These are phyloP conservation scores for Aspergillus olivimuriae DNA, from an alignment of 495 filamentous ascomycete species.

Conservation along the genomic window DNA sequence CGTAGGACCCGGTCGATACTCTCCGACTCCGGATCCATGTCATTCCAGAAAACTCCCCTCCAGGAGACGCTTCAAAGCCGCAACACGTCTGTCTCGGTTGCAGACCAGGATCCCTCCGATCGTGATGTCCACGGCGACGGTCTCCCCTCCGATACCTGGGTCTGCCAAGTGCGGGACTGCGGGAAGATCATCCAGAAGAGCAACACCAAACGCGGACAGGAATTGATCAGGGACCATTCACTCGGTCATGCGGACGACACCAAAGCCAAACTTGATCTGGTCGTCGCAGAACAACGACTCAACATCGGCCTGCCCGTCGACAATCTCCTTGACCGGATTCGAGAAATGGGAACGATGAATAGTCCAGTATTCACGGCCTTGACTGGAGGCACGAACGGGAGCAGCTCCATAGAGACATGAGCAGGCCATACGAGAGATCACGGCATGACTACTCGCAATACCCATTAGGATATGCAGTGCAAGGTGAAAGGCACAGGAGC, in stretches of 20 bases:
- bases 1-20: slow-evolving; percentile 28
- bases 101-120: slow-evolving; percentile 29
- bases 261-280: slow-evolving; percentile 52
- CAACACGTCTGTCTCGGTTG: slow-evolving; percentile 17
- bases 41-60: slow-evolving; percentile 30
- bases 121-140: slow-evolving; percentile 26
- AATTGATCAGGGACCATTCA: slow-evolving; percentile 58
- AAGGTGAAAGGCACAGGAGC: too few relatives aligned
- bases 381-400: slow-evolving; percentile 8
- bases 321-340: slow-evolving; percentile 31
- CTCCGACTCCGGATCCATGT: slow-evolving; percentile 24
- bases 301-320: slow-evolving; percentile 33
- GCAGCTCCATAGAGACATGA: slow-evolving; percentile 8
- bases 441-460: too few relatives aligned
- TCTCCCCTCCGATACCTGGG: slow-evolving; percentile 60
- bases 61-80: slow-evolving; percentile 27
- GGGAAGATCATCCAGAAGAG: slow-evolving; percentile 53
- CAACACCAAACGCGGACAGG: slow-evolving; percentile 48
- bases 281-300: slow-evolving; percentile 42
- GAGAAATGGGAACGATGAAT: slow-evolving; percentile 17
- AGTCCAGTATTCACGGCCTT: slow-evolving; percentile 5
- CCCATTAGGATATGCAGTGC: neutral
- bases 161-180: slow-evolving; percentile 64
- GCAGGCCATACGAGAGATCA: neutral
- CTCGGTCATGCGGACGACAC: slow-evolving; percentile 57